Conservation (phyloP, 2,329 filamentous ascomycete genomes). For the Daldinia sp. region DNA sequence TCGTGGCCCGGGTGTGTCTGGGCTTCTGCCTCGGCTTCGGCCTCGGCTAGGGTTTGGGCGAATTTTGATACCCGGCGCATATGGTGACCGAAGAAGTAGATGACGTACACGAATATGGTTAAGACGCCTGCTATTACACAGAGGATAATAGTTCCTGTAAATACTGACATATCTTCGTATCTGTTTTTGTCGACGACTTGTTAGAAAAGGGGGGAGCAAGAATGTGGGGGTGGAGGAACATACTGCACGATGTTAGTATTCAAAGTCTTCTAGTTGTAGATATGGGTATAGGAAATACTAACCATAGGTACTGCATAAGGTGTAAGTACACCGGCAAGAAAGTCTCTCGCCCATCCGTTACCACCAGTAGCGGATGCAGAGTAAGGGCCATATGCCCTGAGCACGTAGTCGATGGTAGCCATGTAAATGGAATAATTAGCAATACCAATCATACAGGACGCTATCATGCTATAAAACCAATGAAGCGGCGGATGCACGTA, state of each 20-base stretch:
- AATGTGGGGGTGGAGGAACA: background rate
- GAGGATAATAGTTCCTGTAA: constrained; percentile 67
- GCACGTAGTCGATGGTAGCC: constrained; percentile 81
- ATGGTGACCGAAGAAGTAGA: constrained; percentile 70
- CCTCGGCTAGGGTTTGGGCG: constrained; percentile 67
- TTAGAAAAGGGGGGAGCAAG: background rate
- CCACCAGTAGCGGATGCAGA: constrained; percentile 78
- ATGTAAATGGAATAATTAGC: constrained; percentile 80
- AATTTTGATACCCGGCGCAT: constrained; percentile 70
- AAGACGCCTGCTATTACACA: constrained; percentile 68
- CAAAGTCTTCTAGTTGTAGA: too few species aligned
- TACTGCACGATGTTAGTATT: constrained; percentile 17
- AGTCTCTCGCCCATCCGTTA: constrained; percentile 77
- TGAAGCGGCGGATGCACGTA: constrained; percentile 63
- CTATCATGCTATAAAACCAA: constrained; percentile 75
- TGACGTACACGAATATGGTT: constrained; percentile 69
- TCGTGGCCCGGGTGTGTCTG: too few species aligned
- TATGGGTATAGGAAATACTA: background rate
- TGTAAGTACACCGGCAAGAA: constrained; percentile 75
- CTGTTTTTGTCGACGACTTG: background rate
- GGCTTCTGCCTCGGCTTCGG: constrained; percentile 3
- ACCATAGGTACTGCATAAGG: constrained; percentile 70
- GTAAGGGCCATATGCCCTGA: constrained; percentile 76
- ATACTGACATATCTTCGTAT: constrained; percentile 63
- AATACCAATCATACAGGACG: constrained; percentile 71